Percentiles rank a stretch among this genome's conserved stretches.
These are phyloP conservation scores for Populus hybrid DNA, from an alignment of 441 rosid genomes.

Conservation along the genomic window DNA sequence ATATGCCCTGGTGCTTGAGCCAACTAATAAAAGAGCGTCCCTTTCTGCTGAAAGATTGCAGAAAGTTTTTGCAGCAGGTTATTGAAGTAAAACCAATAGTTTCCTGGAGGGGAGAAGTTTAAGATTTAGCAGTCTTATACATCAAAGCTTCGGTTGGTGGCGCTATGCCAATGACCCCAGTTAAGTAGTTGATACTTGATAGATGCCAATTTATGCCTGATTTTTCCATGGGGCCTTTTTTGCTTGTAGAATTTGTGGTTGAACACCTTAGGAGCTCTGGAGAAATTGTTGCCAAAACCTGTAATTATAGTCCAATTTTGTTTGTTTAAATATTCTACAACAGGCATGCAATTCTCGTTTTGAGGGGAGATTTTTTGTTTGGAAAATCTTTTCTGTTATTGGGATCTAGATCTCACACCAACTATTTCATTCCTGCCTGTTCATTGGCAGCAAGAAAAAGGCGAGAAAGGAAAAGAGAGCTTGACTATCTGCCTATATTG, in stretches of 20 bases:
- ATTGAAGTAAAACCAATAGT: not conserved
- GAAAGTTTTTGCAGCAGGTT: slow-evolving; percentile 41
- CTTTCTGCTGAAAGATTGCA: slow-evolving; percentile 68
- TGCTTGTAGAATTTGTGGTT: not conserved
- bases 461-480: too few species aligned
- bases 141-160: not conserved
- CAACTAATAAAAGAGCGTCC: slow-evolving; percentile 86
- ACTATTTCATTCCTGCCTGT: too few species aligned
- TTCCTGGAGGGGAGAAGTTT: not conserved
- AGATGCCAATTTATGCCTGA: not conserved
- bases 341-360: not conserved
- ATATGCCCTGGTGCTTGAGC: slow-evolving; percentile 84
- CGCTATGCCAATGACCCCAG: not conserved
- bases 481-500: too few species aligned
- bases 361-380: not conserved
- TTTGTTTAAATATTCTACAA: not conserved
- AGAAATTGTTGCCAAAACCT: not conserved
- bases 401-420: too few species aligned
- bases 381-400: not conserved
- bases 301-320: slow-evolving; percentile 6
- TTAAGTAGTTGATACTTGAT: not conserved
- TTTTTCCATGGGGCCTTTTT: not conserved
- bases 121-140: not conserved
- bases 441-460: too few species aligned
- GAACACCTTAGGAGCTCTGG: not conserved